Base-by-base conservation (phyloP, 805 yeast genomes). In the Starmera amethionina region DNA sequence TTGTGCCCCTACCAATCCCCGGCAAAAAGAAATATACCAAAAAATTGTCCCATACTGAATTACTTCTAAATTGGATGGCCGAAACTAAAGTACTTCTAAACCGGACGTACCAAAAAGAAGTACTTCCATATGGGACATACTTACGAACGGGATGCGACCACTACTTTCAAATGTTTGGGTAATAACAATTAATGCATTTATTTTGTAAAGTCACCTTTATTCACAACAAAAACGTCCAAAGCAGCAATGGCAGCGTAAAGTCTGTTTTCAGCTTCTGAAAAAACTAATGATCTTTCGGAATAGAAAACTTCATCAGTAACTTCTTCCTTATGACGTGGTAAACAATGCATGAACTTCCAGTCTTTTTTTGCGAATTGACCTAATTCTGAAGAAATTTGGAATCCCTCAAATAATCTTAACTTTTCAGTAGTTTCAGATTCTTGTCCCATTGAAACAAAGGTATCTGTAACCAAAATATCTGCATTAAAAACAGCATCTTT, bases 381-480 rank as follows among this genome's bases (percentile, higher is more conserved):
- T 66, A 89, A 67, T 29, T 77, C 79, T 14, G 67, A 59, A 32
- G 87, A 79, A 43, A 93, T 81, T 65, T 87, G 96, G 71, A 80
- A 93, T 2, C 95, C 96, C 13, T 67, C 72, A 59, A 93, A 93
- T 63, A 87, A 89, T 54, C 78, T 68, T 50, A 93, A 67, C 47
- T 89, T 84, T 42, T 70, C 67, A 37, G 59, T 68, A 47, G 77
- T 84, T 58, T 89, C 89, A 5, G 73, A 65, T 61, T 93, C 98
- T 67, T 93, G 89, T 42, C 98, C 98, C 98, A 93, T 93, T 1
- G 97, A 90, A 19, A 93, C 77, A 79, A 95, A 93, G 4, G 98
- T 93, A 55, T 93, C 98, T 13, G 98, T 93, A 35, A 90, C 97
- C 30, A 93, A 61, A 33, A 93, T 70, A 55, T 90, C 76, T 5